Percentiles rank a stretch among this genome's conserved stretches.
These are phyloP conservation scores for Warburgia ugandensis DNA, from an alignment of 164 flowering plant species.

Conservation along the genomic window DNA sequence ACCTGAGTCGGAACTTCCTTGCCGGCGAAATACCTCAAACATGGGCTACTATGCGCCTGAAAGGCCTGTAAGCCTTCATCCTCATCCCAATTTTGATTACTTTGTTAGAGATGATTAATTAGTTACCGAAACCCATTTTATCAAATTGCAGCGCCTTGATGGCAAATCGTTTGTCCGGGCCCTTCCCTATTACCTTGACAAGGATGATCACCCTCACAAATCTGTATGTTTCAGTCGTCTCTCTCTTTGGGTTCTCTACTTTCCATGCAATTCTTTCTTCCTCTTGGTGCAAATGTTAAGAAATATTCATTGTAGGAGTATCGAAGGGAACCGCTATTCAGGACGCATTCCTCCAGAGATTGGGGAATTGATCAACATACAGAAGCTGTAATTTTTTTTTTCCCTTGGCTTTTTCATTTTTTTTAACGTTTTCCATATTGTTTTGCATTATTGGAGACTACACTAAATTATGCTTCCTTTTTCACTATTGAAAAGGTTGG, in stretches of 20 bases:
- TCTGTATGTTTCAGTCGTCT: conserved; percentile 35
- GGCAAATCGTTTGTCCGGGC: conserved; percentile 73
- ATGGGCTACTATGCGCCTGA: conserved; percentile 55
- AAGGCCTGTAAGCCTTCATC: conserved; percentile 38
- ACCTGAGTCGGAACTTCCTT: conserved; percentile 59
- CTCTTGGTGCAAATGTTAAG: neutral
- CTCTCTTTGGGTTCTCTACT: neutral
- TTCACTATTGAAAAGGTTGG: neutral
- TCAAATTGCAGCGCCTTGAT: conserved; percentile 55
- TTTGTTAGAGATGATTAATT: too few species aligned
- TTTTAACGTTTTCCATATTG: neutral
- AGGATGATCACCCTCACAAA: conserved; percentile 51
- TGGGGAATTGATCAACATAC: conserved; percentile 39
- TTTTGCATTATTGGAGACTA: neutral
- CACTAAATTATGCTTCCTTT: neutral
- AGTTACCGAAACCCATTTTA: neutral
- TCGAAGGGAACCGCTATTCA: conserved; percentile 50
- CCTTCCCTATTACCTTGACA: conserved; percentile 57
- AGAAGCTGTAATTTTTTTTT: conserved; percentile 35
- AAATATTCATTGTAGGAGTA: conserved; percentile 26
- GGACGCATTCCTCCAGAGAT: conserved; percentile 53
- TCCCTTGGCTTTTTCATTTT: conserved; percentile 1
- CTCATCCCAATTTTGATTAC: neutral
- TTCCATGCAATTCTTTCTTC: neutral
- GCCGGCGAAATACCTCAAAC: conserved; percentile 54